phyloP scores from a whole-genome alignment of 2,329 filamentous ascomycete genomes.

The Plectosphaerella cucumerina region DNA sequence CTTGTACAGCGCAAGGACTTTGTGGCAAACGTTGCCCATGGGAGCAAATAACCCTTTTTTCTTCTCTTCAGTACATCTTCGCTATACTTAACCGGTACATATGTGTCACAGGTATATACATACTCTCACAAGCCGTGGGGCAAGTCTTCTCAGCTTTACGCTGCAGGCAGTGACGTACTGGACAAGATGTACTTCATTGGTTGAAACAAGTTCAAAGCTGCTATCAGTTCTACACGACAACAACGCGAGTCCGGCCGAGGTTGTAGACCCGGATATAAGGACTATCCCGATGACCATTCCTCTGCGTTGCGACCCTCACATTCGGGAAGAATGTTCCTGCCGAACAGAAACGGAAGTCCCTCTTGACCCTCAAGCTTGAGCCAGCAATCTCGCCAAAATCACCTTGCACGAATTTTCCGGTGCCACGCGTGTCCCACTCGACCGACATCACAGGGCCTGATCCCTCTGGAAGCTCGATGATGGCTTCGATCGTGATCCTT shows the following conservation, averaged over 20 bases:
- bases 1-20: neutral
- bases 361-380: neutral
- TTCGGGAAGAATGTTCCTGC: neutral
- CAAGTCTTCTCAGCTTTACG: too few species aligned
- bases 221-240: neutral
- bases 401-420: neutral
- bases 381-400: neutral
- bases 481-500: constrained; percentile 3
- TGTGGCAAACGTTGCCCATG: neutral
- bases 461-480: constrained; percentile 2
- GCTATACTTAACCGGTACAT: too few species aligned
- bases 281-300: neutral
- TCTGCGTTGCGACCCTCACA: neutral
- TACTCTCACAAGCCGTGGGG: too few species aligned
- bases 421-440: constrained; percentile 12
- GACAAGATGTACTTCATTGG: too few species aligned
- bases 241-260: neutral
- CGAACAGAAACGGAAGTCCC: neutral
- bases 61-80: neutral
- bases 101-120: too few species aligned
- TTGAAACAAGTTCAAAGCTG: too few species aligned
- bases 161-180: too few species aligned
- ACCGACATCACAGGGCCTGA: constrained; percentile 11
- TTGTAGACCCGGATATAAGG: neutral
- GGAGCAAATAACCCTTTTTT: neutral